Evolutionary conservation across 352 stramenopile genomes (phyloP).

Genomic region (Phytophthora hybrid): DNA sequence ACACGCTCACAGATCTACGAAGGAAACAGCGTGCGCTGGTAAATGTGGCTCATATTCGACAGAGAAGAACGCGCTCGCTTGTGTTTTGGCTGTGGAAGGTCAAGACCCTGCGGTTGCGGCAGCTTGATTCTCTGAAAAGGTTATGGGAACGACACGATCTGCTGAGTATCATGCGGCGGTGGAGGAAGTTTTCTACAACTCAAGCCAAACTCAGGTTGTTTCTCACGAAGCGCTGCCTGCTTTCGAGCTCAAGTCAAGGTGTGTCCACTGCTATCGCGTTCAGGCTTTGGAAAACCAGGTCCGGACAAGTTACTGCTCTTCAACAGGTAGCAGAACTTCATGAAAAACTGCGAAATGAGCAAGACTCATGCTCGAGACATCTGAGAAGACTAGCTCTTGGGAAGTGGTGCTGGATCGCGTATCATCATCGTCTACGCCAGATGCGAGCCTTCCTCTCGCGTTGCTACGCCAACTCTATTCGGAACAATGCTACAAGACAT

Average conservation of each 20-base stretch:
- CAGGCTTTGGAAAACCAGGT: constrained; percentile 31
- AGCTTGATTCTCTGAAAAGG: constrained; percentile 23
- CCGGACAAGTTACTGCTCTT: constrained; percentile 15
- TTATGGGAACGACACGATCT: constrained; percentile 14
- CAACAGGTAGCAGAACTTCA: constrained; percentile 24
- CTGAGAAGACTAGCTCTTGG: constrained; percentile 34
- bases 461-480: constrained; percentile 30
- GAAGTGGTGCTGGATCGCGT: constrained; percentile 66
- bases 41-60: constrained; percentile 24
- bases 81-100: constrained; percentile 46
- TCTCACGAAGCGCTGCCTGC: constrained; percentile 33
- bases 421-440: constrained; percentile 37
- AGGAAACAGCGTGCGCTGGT: constrained; percentile 18
- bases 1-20: neutral
- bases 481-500: constrained; percentile 17
- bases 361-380: constrained; percentile 17
- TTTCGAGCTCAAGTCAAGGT: constrained; percentile 5
- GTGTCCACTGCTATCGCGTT: constrained; percentile 31
- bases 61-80: constrained; percentile 21
- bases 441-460: constrained; percentile 51
- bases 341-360: constrained; percentile 22
- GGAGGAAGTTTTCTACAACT: constrained; percentile 21
- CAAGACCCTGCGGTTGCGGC: constrained; percentile 19
- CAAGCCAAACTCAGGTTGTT: constrained; percentile 33
- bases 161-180: constrained; percentile 16